Percentiles rank a stretch among this genome's conserved stretches.
These are phyloP conservation scores for Thalassiosira profunda DNA, from an alignment of 108 stramenopile species.

Conservation along the genomic window DNA sequence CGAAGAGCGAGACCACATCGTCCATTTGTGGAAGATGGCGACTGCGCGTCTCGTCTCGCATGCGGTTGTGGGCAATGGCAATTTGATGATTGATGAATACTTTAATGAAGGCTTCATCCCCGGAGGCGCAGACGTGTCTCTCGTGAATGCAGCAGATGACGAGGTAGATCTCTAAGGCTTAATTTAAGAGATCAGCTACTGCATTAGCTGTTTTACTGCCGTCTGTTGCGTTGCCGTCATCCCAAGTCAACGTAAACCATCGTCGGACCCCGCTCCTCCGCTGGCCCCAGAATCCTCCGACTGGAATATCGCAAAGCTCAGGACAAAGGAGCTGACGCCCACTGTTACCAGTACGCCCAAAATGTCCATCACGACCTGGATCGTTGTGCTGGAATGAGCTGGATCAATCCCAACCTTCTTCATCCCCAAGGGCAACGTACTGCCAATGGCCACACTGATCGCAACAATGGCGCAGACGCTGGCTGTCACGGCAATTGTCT, in stretches of 20 bases:
- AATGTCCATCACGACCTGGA: constrained; percentile 96
- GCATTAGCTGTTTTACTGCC: too few species aligned
- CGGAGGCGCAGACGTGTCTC: constrained; percentile 7
- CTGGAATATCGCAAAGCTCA: constrained; percentile 41
- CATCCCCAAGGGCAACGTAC: constrained; percentile 80
- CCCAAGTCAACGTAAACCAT: too few species aligned
- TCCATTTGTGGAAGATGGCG: constrained; percentile 50
- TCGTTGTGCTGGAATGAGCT: constrained; percentile 88
- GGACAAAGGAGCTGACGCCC: constrained; percentile 46
- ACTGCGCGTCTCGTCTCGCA: constrained; percentile 50
- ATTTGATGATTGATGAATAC: constrained; percentile 43
- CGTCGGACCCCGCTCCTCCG: too few species aligned
- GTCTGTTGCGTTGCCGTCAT: too few species aligned
- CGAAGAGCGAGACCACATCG: constrained; percentile 35
- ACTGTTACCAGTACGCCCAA: constrained; percentile 88
- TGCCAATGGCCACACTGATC: constrained; percentile 78
- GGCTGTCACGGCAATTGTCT: constrained; percentile 85
- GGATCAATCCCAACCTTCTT: constrained; percentile 85
- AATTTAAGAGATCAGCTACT: too few species aligned
- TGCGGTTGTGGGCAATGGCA: constrained; percentile 28
- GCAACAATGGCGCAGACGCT: constrained; percentile 80
- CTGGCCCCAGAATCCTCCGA: not conserved
- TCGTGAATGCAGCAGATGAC: not conserved
- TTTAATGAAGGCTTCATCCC: constrained; percentile 34
- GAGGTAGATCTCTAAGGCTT: too few species aligned